These are phyloP conservation scores for Fusarium nematophilum DNA, from an alignment of 2,329 filamentous ascomycete species.

Conservation along the genomic window DNA sequence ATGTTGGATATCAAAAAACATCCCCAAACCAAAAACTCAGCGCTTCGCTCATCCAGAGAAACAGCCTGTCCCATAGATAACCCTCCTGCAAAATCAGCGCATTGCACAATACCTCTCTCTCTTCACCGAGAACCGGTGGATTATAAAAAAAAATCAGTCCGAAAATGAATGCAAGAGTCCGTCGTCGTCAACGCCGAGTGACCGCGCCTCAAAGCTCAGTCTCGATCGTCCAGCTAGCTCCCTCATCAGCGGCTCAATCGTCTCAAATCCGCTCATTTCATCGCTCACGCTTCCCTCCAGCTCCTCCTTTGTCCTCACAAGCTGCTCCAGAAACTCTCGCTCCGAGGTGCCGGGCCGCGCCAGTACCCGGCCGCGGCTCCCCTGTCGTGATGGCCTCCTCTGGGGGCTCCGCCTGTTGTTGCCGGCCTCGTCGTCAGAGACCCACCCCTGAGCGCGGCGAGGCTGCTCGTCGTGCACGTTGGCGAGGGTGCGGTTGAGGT, in stretches of 20 bases:
- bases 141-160: conserved; percentile 4
- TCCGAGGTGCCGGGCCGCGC: conserved; percentile 44
- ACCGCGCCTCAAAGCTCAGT: conserved; percentile 41
- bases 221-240: conserved; percentile 52
- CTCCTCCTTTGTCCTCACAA: conserved; percentile 42
- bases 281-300: conserved; percentile 43
- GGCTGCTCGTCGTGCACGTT: conserved; percentile 22
- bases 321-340: conserved; percentile 45
- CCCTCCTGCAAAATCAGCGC: background rate
- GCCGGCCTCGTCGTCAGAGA: conserved; percentile 49
- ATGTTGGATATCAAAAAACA: conserved; percentile 18
- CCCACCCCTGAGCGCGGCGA: conserved; percentile 42
- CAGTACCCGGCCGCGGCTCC: conserved; percentile 36
- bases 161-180: conserved; percentile 30
- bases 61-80: background rate
- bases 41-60: conserved; percentile 28
- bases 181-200: conserved; percentile 41
- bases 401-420: conserved; percentile 17
- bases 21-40: conserved; percentile 18
- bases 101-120: background rate
- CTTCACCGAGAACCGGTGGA: background rate
- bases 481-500: conserved; percentile 53
- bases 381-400: conserved; percentile 19
- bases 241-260: conserved; percentile 58
- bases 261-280: conserved; percentile 51